phyloP scores from a whole-genome alignment of 2,329 filamentous ascomycete genomes.

The Aspergillus thermomutatus region DNA sequence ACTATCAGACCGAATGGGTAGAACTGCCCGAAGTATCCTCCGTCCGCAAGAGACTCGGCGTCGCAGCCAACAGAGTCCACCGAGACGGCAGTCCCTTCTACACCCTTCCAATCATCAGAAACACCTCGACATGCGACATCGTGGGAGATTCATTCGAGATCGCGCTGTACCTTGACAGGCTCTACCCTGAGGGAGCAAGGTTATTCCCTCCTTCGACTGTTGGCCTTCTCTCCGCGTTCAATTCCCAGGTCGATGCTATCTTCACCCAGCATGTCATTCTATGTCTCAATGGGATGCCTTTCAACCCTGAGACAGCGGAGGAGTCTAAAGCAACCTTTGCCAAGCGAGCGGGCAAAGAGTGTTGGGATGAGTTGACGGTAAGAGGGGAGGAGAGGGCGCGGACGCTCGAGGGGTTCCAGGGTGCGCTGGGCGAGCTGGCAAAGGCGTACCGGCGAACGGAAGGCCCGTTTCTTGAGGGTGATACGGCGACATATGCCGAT shows the following conservation, averaged over 20 bases:
- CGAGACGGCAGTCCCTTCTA: conserved; percentile 1
- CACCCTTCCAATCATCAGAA: neutral
- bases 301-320: conserved; percentile 8
- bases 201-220: neutral
- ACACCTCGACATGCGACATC: neutral
- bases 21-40: conserved; percentile 11
- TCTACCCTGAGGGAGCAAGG: neutral
- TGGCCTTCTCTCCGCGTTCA: conserved; percentile 1
- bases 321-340: conserved; percentile 3
- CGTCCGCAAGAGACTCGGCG: conserved; percentile 7
- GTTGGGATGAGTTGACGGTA: neutral
- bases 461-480: neutral
- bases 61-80: neutral
- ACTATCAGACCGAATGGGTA: conserved; percentile 12
- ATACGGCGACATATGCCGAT: neutral
- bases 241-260: conserved; percentile 7
- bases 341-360: conserved; percentile 2
- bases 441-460: neutral
- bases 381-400: neutral
- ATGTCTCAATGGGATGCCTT: conserved; percentile 5
- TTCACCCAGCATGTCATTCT: conserved; percentile 5
- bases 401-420: neutral
- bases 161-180: conserved; percentile 10
- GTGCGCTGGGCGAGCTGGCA: neutral
- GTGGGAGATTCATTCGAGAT: conserved; percentile 5